Conservation (phyloP, 495 filamentous ascomycete genomes). For the Entonaema liquescens region DNA sequence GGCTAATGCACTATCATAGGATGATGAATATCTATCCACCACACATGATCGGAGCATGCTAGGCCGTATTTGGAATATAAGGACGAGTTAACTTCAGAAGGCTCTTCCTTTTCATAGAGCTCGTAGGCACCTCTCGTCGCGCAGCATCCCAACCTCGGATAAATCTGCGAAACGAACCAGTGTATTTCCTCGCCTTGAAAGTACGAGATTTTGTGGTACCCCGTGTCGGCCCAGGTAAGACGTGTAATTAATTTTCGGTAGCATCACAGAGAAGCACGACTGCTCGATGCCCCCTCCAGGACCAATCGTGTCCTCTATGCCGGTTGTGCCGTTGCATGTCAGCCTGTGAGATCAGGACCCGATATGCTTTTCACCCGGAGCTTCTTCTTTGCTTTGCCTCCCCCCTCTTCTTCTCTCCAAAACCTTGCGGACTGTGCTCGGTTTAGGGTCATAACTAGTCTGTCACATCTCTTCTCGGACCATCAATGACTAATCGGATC, state of each 20-base stretch:
- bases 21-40: background rate
- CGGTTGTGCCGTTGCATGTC: constrained; percentile 29
- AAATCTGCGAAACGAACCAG: constrained; percentile 25
- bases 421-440: background rate
- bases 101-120: background rate
- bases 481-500: constrained; percentile 6
- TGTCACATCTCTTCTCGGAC: background rate
- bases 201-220: constrained; percentile 39
- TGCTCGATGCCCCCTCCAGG: constrained; percentile 1
- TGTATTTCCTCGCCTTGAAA: constrained; percentile 11
- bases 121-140: constrained; percentile 19
- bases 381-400: constrained; percentile 12
- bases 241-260: constrained; percentile 35
- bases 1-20: background rate
- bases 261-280: constrained; percentile 31
- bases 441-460: background rate
- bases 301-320: constrained; percentile 19
- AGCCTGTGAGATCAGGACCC: constrained; percentile 32
- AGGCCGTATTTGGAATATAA: constrained; percentile 8
- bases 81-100: constrained; percentile 2
- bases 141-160: constrained; percentile 30
- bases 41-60: background rate
- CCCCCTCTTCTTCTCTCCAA: background rate
- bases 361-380: constrained; percentile 33
- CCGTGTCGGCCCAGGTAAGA: constrained; percentile 37